Evolutionary conservation across 176 grass and related monocot genomes (phyloP), one percentile per base, ranked within the genome.

Genomic region (Phyllostachys edulis): DNA sequence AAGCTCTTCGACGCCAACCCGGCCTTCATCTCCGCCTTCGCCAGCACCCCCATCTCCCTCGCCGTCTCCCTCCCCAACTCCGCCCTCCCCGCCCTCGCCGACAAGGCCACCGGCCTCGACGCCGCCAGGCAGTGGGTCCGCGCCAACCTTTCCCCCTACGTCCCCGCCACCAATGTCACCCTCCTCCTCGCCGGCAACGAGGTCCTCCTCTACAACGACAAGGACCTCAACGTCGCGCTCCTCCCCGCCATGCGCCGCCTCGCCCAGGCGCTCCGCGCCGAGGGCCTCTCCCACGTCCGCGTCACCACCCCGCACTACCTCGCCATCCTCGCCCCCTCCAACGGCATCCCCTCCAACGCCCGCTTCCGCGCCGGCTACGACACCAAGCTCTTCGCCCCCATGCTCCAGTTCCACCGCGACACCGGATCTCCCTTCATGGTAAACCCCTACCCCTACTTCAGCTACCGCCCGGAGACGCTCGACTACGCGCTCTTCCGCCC

Each of bases 1-100:
- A 98, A 98, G 92, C 84, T 98, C 17, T 98, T 90, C 91, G 96
- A 98, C 77, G 77, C 91, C 46, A 98, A 98, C 80, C 96, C 96
- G 1, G 45, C 82, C 83, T 87, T 98, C 87, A 86, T 98, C 73
- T 64, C 80, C 23, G 93, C 93, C 56, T 95, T 98, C 82, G 89
- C 96, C 79, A 38, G 73, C 77, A 85, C 91, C 1, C 1, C 37
- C 24, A 70, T 95, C 85, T 77, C 92, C 3, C 39, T 95, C 27
- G 78, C 75, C 63, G 78, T 98, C 45, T 91, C 93, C 46, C 76
- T 87, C 87, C 89, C 90, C 34, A 95, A 93, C 87, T 77, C 80
- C 13, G 63, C 39, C 1, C 94, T 95, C 71, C 89, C 95, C 0
- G 4, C 85, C 70, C 64, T 98, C 62, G 92, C 91, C 77, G 86